phyloP scores from a whole-genome alignment of 768 basidiomycete species.

The Ephemerocybe angulata region DNA sequence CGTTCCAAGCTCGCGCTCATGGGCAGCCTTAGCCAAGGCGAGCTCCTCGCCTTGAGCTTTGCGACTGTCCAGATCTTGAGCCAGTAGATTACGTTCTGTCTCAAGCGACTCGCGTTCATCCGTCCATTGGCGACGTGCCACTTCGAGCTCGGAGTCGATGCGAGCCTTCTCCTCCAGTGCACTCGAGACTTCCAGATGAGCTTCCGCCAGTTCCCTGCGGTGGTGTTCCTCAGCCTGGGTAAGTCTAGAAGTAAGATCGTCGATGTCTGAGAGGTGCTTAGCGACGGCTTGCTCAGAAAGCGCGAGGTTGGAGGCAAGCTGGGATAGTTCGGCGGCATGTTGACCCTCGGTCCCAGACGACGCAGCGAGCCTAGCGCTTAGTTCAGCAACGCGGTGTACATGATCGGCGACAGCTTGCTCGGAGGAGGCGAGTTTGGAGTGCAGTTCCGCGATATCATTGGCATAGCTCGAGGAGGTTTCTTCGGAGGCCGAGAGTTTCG shows the following conservation, averaged over 20 bases:
- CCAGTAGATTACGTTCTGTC: slow-evolving; percentile 46
- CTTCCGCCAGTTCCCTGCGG: slow-evolving; percentile 32
- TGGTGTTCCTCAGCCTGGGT: slow-evolving; percentile 38
- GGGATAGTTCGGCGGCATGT: neutral
- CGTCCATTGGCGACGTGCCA: slow-evolving; percentile 45
- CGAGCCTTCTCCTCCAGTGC: slow-evolving; percentile 47
- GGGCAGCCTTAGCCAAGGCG: no score
- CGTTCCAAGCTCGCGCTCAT: slow-evolving; percentile 48
- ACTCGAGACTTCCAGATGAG: slow-evolving; percentile 27
- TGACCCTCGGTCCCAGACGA: neutral
- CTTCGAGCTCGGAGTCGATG: slow-evolving; percentile 43
- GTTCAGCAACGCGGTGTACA: neutral
- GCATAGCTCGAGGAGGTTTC: slow-evolving; percentile 9
- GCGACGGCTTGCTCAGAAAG: neutral
- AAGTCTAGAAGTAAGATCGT: neutral
- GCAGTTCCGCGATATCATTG: slow-evolving; percentile 10
- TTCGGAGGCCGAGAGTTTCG: neutral
- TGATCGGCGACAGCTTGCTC: neutral
- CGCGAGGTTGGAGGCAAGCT: neutral
- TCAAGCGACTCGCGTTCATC: slow-evolving; percentile 45
- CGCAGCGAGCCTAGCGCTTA: neutral
- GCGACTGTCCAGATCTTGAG: slow-evolving; percentile 58
- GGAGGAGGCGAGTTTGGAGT: neutral
- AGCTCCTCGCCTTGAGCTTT: slow-evolving; percentile 50
- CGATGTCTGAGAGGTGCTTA: neutral